Percentiles rank a stretch among this genome's conserved stretches.
Conservation (phyloP, 139 green algal species). For the Deuterostichococcus epilithicus region DNA sequence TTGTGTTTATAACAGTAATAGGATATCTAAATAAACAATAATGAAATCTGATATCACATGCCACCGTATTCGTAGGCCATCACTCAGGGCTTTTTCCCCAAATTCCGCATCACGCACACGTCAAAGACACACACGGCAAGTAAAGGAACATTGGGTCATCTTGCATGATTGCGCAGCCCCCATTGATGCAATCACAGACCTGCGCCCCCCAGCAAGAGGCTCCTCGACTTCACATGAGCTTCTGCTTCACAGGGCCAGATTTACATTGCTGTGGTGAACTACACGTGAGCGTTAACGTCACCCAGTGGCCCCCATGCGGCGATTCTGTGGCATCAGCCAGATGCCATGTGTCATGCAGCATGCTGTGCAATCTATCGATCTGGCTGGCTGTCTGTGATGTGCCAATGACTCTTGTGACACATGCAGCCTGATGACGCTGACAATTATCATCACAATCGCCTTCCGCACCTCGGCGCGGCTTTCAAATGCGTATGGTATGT, state of each 20-base stretch:
- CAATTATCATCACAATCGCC: slow-evolving; percentile 27
- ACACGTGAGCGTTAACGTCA: too few species aligned
- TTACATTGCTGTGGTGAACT: slow-evolving; percentile 58
- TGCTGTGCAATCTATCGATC: too few species aligned
- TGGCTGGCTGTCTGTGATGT: too few species aligned
- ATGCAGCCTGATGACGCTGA: slow-evolving; percentile 23
- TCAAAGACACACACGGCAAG: slow-evolving; percentile 5
- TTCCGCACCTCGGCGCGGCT: slow-evolving; percentile 33
- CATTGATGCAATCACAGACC: too few species aligned
- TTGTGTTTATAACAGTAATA: too few species aligned
- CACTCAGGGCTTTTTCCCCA: slow-evolving; percentile 28
- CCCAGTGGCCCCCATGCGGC: too few species aligned
- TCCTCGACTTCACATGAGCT: slow-evolving; percentile 24
- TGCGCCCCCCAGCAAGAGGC: too few species aligned
- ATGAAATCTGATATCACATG: too few species aligned
- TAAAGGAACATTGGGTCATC: neutral
- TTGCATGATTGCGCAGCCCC: neutral
- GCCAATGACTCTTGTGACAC: neutral
- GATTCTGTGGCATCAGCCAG: too few species aligned
- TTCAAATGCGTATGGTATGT: neutral
- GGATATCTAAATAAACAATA: too few species aligned
- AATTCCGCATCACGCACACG: slow-evolving; percentile 20
- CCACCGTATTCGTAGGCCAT: neutral
- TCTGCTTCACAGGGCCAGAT: slow-evolving; percentile 46
- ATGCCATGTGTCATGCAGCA: too few species aligned